Base-by-base conservation (phyloP, 2,329 filamentous ascomycete species). In the Monosporascus ibericus region DNA sequence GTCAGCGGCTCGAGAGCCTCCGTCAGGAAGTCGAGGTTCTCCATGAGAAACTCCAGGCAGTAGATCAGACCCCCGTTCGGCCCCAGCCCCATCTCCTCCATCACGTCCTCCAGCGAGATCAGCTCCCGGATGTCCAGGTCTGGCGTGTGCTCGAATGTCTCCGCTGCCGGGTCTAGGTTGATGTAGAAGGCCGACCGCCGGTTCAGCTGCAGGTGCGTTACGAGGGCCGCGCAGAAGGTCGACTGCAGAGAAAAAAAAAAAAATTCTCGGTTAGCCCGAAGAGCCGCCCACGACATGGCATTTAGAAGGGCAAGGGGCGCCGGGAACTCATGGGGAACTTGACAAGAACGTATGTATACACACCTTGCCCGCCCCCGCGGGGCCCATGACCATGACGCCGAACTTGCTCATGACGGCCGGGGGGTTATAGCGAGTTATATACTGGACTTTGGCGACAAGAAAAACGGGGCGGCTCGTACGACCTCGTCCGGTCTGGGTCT, bases 111-210 rank as follows among this genome's bases (percentile, higher is more conserved):
- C 1, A 90, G 87, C 66, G 96, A 97, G 63, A 90, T 85, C 22
- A 92, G 83, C 48, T 94, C 92, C 63, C 90, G 90, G 47, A 91
- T 96, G 65, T 97, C 92, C 57, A 95, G 84, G 56, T 84, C 76
- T 14, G 87, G 94, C 61, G 89, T 79, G 73, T 96, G 95, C 65
- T 87, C 86, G 71, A 99, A 97, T 48, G 86, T 80, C 72, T 96
- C 92, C 67, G 94, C 94, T 52, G 94, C 94, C 6, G 94, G 94
- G 70, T 99, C 94, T 65, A 99, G 90, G 74, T 99, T 99, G 68
- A 99, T 87, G 73, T 97, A 99, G 79, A 95, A 96, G 71, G 88
- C 89, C 48, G 91, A 95, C n/a, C 92, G 88, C 52, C 90, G 88
- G 71, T 90, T 92, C 67, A 91, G 88, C 63, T 90, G 85, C 25